These are phyloP conservation scores for Scheffersomyces stipitis DNA, from an alignment of 805 yeast species.

Conservation along the genomic window DNA sequence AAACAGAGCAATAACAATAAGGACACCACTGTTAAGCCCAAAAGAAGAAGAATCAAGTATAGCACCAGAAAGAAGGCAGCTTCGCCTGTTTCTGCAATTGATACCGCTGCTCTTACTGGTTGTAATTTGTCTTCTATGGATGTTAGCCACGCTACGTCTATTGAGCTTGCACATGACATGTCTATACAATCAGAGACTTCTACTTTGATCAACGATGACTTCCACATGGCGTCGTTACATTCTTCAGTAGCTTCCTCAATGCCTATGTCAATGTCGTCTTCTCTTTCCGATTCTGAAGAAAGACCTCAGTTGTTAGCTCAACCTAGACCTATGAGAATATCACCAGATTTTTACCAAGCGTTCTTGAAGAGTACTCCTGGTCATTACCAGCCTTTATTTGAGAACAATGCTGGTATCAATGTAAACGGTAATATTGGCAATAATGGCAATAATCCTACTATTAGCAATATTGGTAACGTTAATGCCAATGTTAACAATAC, in stretches of 20 bases:
- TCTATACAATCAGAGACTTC: neutral
- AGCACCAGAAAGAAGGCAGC: conserved; percentile 11
- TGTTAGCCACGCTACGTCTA: neutral
- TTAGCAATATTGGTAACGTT: no score
- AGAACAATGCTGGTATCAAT: neutral
- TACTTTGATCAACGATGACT: neutral
- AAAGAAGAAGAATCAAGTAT: conserved; percentile 42
- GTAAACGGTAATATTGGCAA: no score
- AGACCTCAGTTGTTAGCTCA: conserved; percentile 7
- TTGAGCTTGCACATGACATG: neutral
- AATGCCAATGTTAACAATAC: neutral
- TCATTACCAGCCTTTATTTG: neutral
- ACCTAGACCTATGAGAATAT: conserved; percentile 13
- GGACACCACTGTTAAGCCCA: conserved; percentile 30
- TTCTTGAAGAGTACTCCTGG: conserved; percentile 4
- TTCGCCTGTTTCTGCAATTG: neutral
- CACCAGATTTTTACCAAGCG: conserved; percentile 10
- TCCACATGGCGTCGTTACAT: neutral
- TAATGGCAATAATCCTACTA: no score
- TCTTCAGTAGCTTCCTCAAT: conserved; percentile 1
- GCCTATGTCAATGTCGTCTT: neutral
- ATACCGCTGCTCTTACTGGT: conserved; percentile 6
- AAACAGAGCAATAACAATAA: conserved; percentile 26
- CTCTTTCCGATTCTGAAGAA: neutral
- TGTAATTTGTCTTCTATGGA: neutral